A percentile compares a stretch with the other conserved stretches of the same genome.
Conservation (phyloP, 768 basidiomycete species). For the Boletellus ananiceps region DNA sequence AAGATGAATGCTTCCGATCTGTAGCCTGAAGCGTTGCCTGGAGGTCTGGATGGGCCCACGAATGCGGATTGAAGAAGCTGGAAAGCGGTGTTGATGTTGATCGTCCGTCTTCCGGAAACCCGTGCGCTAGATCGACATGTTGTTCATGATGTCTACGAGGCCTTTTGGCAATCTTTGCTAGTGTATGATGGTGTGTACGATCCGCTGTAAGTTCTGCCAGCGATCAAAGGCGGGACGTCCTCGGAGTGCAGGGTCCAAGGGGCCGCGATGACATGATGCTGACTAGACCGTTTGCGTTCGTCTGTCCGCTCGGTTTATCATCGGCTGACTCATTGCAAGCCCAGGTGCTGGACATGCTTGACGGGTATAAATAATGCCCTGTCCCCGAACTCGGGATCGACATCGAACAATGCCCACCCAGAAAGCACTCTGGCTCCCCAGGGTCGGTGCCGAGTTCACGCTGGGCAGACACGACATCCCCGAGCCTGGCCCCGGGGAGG, state of each 20-base stretch:
- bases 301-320: too few species aligned
- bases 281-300: too few species aligned
- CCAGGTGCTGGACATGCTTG: neutral
- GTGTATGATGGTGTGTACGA: too few species aligned
- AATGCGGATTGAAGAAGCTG: conserved; percentile 29
- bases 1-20: neutral
- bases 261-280: too few species aligned
- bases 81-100: conserved; percentile 35
- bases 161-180: too few species aligned
- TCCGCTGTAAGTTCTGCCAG: too few species aligned
- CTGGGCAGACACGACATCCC: conserved; percentile 21
- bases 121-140: too few species aligned
- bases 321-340: neutral
- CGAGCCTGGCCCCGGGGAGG: conserved; percentile 37
- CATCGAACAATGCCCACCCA: conserved; percentile 6
- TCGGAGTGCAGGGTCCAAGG: too few species aligned
- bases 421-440: conserved; percentile 16
- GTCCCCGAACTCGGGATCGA: too few species aligned
- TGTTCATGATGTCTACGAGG: too few species aligned
- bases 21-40: conserved; percentile 37
- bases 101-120: conserved; percentile 25
- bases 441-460: conserved; percentile 8
- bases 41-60: conserved; percentile 33
- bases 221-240: too few species aligned
- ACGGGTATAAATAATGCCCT: too few species aligned